phyloP scores from a whole-genome alignment of 768 basidiomycete species.

The Psilocybe azurescens region DNA sequence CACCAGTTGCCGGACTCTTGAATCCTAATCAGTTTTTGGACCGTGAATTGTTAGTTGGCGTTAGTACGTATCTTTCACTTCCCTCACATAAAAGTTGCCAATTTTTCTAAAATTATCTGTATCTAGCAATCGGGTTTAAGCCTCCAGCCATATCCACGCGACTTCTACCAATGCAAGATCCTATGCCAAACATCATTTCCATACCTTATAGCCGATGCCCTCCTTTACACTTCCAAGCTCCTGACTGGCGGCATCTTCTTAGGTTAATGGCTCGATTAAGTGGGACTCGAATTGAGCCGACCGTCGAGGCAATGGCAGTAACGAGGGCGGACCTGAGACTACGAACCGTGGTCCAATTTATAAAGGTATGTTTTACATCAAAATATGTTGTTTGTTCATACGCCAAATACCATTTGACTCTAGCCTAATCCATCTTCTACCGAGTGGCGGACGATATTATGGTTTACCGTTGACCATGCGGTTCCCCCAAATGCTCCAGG shows the following conservation, averaged over 20 bases:
- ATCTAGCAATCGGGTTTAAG: conserved; percentile 69
- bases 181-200: conserved; percentile 76
- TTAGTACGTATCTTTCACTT: conserved; percentile 55
- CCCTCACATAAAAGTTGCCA: background rate
- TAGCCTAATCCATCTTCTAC: conserved; percentile 63
- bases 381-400: background rate
- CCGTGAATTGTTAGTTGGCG: conserved; percentile 57
- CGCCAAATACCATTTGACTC: background rate
- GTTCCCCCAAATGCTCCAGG: conserved; percentile 51
- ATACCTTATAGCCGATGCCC: conserved; percentile 73
- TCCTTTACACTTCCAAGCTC: conserved; percentile 74
- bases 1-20: conserved; percentile 24
- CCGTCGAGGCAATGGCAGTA: conserved; percentile 66
- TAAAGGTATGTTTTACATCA: conserved; percentile 55
- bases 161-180: conserved; percentile 50
- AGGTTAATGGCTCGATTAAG: conserved; percentile 78
- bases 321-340: conserved; percentile 62
- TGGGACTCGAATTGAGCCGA: conserved; percentile 72
- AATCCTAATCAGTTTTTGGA: conserved; percentile 61
- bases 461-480: conserved; percentile 78
- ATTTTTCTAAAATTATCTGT: conserved; percentile 7
- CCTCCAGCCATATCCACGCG: conserved; percentile 57
- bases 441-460: conserved; percentile 78
- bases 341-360: conserved; percentile 79
- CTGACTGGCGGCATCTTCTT: conserved; percentile 75